Base-by-base conservation (phyloP, 495 filamentous ascomycete species). In the Daldinia bambusicola region DNA sequence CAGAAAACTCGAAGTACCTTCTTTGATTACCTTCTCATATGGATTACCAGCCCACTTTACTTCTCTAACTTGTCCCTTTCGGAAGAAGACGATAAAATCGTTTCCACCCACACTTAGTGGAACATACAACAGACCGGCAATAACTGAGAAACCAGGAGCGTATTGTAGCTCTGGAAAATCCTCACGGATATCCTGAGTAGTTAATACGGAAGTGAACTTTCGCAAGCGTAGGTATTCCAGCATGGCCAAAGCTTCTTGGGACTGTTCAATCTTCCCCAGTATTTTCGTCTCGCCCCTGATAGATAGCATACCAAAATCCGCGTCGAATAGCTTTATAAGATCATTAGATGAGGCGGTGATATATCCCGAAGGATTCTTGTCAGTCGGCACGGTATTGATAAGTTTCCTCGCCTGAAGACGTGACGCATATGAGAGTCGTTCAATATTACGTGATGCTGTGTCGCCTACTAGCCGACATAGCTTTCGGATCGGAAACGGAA, bases 31-130 rank as follows among this genome's bases (percentile, higher is more conserved):
- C 70, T 94, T 95, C 53, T 95, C 92, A 73, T 98, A 94, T 0
- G 94, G 94, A 77, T 98, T 98, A 1, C 95, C 94, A 0, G 93
- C 95, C 94, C 94, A 97, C 76, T 90, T 93, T 6, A 97, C 92
- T 71, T 95, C 89, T 52, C 85, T 89, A 12, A 91, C 67, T 67
- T 95, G 92, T 1, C 92, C 89, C 65, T 87, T 91, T 5, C 94
- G 88, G 80, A 97, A 97, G 72, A 98, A 97, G 0, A 94, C 92
- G 45, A 98, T 97, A 74, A 97, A 97, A 70, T 98, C 94, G 40
- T 78, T 80, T 9, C 94, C 94, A 50, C 87, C 87, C 8, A 88
- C 80, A 13, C 92, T 94, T 0, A 98, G 79, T 0, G 94, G 94
- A 0, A 97, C 93, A 51, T 97, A 87, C 5, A 98, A 81, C 55